phyloP scores from a whole-genome alignment of 306 rosid genomes.

The Medicago arabica region DNA sequence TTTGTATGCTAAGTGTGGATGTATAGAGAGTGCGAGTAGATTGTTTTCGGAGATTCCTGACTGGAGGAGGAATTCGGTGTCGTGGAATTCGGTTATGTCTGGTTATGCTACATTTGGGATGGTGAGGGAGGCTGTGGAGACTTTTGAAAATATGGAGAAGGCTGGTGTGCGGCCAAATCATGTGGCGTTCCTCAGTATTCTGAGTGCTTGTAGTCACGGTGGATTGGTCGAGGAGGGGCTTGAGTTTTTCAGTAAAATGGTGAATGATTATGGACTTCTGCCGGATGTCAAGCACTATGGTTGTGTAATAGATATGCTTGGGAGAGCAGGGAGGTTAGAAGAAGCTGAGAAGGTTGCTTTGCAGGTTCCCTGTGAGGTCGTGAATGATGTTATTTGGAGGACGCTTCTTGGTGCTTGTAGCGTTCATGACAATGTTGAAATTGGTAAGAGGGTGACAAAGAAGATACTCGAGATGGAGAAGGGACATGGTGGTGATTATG shows the following conservation, averaged over 20 bases:
- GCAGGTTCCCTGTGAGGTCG: conserved; percentile 60
- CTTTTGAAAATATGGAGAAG: conserved; percentile 62
- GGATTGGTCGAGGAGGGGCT: conserved; percentile 80
- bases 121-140: conserved; percentile 64
- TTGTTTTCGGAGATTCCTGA: conserved; percentile 58
- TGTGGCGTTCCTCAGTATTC: conserved; percentile 64
- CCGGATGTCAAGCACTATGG: conserved; percentile 76
- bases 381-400: conserved; percentile 75
- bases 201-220: conserved; percentile 79
- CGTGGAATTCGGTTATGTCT: conserved; percentile 73
- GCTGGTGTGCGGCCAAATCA: conserved; percentile 63
- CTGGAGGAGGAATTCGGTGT: conserved; percentile 62
- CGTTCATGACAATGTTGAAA: conserved; percentile 61
- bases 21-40: conserved; percentile 59
- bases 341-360: conserved; percentile 72
- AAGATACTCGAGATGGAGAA: conserved; percentile 64
- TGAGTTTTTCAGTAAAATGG: conserved; percentile 65
- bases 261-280: conserved; percentile 47
- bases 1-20: conserved; percentile 78
- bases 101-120: conserved; percentile 74
- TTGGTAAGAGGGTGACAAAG: conserved; percentile 64
- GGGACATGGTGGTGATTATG: conserved; percentile 77
- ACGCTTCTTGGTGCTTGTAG: conserved; percentile 77
- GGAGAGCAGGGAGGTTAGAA: conserved; percentile 75
- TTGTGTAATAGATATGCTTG: conserved; percentile 73